Evolutionary conservation across 2,329 filamentous ascomycete genomes (phyloP).

Genomic region (Fusarium euwallaceae): DNA sequence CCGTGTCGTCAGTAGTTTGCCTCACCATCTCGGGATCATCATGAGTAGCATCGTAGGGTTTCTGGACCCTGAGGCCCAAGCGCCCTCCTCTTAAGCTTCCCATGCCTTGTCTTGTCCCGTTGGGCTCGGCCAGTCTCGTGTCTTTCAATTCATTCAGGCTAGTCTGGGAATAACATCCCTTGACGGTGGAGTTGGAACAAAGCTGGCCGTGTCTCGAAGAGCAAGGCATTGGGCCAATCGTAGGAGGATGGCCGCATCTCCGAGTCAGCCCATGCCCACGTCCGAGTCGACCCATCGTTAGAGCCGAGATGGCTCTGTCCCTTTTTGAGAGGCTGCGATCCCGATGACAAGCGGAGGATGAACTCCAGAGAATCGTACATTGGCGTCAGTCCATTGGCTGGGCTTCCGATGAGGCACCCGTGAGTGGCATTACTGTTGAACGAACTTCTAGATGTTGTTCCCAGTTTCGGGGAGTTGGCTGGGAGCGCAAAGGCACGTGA

Average conservation of each 20-base stretch:
- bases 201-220: constrained; percentile 24
- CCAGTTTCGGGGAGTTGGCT: not conserved
- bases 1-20: constrained; percentile 36
- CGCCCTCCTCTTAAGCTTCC: not conserved
- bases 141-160: not conserved
- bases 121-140: constrained; percentile 1
- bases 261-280: constrained; percentile 24
- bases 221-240: constrained; percentile 33
- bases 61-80: not conserved
- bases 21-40: constrained; percentile 27
- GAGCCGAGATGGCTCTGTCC: constrained; percentile 24
- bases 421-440: not conserved
- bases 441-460: not conserved
- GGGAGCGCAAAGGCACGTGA: not conserved
- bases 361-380: not conserved
- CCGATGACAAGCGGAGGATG: not conserved
- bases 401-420: not conserved
- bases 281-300: constrained; percentile 35
- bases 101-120: not conserved
- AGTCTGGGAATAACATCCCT: not conserved
- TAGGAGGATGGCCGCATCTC: constrained; percentile 19
- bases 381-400: not conserved
- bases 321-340: constrained; percentile 8
- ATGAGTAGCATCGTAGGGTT: not conserved
- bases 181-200: constrained; percentile 12